A percentile compares a stretch with the other conserved stretches of the same genome.
Conservation (phyloP, 768 basidiomycete species). For the Lanmaoa pseudosensibilis region DNA sequence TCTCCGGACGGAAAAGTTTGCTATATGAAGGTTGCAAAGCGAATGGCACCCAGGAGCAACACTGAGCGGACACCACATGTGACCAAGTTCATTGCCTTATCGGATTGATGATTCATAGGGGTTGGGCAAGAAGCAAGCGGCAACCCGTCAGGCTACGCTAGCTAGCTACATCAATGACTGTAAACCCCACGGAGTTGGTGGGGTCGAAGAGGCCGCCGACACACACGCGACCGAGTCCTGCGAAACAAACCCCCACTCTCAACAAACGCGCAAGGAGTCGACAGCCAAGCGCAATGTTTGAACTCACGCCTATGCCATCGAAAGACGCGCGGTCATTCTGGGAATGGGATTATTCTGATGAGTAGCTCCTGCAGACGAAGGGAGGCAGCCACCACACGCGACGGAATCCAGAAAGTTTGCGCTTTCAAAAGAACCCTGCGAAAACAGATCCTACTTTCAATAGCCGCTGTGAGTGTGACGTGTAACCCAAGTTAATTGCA, state of each 20-base stretch:
- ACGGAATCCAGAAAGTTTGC: neutral
- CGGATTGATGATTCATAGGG: no score
- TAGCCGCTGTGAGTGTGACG: no score
- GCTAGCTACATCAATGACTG: neutral
- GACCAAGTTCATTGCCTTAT: neutral
- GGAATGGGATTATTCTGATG: neutral
- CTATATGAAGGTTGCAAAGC: neutral
- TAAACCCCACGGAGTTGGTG: neutral
- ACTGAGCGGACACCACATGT: neutral
- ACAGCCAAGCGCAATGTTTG: neutral
- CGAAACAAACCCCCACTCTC: neutral
- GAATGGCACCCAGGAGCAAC: no score
- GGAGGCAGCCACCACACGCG: neutral
- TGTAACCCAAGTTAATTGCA: neutral
- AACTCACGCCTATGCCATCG: neutral
- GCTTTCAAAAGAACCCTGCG: neutral
- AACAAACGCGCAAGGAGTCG: neutral
- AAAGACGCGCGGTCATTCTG: neutral
- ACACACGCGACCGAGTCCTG: neutral
- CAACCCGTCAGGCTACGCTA: no score
- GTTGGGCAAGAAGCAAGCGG: no score
- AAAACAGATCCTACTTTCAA: neutral
- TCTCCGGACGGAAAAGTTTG: neutral
- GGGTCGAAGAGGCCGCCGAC: neutral
- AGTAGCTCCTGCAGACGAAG: neutral